A percentile compares a stretch with the other conserved stretches of the same genome.
phyloP scores from a whole-genome alignment of 2,329 filamentous ascomycete genomes.

The Trichoderma guizhouense region DNA sequence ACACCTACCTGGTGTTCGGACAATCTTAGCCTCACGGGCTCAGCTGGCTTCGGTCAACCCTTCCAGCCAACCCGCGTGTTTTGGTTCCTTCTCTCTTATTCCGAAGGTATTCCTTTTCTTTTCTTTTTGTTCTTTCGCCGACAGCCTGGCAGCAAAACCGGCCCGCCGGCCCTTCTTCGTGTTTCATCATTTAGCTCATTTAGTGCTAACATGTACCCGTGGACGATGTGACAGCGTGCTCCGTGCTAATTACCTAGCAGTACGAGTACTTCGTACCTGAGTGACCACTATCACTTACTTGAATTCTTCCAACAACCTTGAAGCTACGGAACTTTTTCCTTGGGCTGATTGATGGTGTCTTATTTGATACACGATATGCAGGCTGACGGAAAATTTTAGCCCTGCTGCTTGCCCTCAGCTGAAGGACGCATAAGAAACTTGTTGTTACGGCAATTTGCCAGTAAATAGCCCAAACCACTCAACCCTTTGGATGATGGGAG shows the following conservation, averaged over 20 bases:
- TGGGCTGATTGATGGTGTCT: not conserved
- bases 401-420: slow-evolving; percentile 5
- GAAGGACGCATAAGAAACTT: slow-evolving; percentile 6
- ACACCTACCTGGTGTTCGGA: slow-evolving; percentile 6
- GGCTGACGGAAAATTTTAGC: slow-evolving; percentile 6
- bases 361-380: not conserved
- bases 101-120: not conserved
- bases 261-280: not conserved
- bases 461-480: not conserved
- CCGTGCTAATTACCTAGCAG: not conserved
- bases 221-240: not conserved
- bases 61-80: not conserved
- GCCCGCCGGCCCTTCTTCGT: slow-evolving; percentile 9
- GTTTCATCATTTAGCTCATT: slow-evolving; percentile 19
- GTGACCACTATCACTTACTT: not conserved
- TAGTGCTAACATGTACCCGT: not conserved
- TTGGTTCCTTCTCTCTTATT: not conserved
- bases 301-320: not conserved
- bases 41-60: slow-evolving; percentile 8
- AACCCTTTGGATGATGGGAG: slow-evolving; percentile 8
- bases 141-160: not conserved
- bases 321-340: not conserved
- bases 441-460: slow-evolving; percentile 3
- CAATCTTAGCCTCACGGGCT: not conserved
- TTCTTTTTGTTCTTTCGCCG: not conserved